Conservation (phyloP, 331 rosid species). For the Pyrus hybrid region DNA sequence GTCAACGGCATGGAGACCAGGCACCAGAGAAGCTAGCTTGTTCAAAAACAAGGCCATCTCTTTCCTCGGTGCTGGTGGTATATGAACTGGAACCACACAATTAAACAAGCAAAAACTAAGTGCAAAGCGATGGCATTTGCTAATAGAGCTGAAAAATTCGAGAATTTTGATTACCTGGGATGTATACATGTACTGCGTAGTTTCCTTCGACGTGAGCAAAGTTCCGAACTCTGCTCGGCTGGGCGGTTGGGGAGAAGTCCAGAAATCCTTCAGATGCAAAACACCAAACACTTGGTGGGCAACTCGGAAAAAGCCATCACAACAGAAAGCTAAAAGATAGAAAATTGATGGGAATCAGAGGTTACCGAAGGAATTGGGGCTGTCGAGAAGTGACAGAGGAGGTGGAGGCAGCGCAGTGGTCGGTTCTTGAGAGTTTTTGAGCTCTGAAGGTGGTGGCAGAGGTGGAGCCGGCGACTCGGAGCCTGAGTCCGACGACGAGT, state of each 20-base stretch:
- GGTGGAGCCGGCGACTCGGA: slow-evolving; percentile 31
- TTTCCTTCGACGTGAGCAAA: slow-evolving; percentile 87
- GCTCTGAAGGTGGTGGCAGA: slow-evolving; percentile 13
- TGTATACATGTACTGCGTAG: slow-evolving; percentile 72
- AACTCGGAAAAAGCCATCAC: background rate
- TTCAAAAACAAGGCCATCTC: slow-evolving; percentile 56
- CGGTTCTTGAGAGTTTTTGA: background rate
- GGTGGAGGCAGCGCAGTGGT: slow-evolving; percentile 55
- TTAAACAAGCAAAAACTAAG: background rate
- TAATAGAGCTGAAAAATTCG: background rate
- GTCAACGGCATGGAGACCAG: slow-evolving; percentile 59
- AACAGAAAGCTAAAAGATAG: background rate
- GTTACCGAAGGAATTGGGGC: slow-evolving; percentile 46
- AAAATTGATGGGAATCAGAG: background rate
- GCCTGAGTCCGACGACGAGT: slow-evolving; percentile 53
- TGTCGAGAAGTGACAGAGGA: slow-evolving; percentile 54
- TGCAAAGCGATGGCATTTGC: slow-evolving; percentile 1
- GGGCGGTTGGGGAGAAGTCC: slow-evolving; percentile 27
- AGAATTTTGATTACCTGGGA: slow-evolving; percentile 47
- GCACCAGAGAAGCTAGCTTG: slow-evolving; percentile 49
- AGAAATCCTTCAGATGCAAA: slow-evolving; percentile 33
- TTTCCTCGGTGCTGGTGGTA: slow-evolving; percentile 56
- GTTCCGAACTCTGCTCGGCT: slow-evolving; percentile 59
- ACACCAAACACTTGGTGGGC: slow-evolving; percentile 24
- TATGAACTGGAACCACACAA: slow-evolving; percentile 37